Percentiles rank a stretch among this genome's conserved stretches.
Evolutionary conservation across 2,329 filamentous ascomycete genomes (phyloP).

Genomic region (Trichophyton benhamiae): DNA sequence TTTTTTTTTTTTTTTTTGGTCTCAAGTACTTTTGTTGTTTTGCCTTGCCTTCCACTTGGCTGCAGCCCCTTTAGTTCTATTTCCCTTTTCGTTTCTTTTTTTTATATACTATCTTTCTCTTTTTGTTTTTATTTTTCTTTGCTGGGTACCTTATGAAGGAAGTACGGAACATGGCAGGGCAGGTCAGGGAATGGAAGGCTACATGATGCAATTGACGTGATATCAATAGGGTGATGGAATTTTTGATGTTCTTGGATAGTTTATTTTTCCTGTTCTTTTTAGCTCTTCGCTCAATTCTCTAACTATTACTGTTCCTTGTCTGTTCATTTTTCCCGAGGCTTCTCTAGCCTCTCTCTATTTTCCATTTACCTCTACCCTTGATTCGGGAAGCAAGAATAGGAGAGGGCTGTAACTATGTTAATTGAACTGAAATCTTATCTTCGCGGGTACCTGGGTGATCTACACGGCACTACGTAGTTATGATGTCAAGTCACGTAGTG

Average conservation of each 20-base stretch:
- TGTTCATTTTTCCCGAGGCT: not conserved
- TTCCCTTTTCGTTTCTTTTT: not conserved
- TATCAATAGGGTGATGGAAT: constrained; percentile 6
- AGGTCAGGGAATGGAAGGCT: constrained; percentile 1
- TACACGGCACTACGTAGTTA: not conserved
- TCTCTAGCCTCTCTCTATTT: not conserved
- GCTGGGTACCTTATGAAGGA: not conserved
- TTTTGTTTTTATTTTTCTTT: constrained; percentile 4
- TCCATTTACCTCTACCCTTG: not conserved
- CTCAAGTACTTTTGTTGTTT: not conserved
- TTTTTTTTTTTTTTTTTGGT: not conserved
- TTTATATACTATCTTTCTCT: not conserved
- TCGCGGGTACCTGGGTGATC: not conserved
- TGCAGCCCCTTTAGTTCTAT: constrained; percentile 9
- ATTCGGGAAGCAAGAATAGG: constrained; percentile 1
- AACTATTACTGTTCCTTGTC: not conserved
- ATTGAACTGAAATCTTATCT: not conserved
- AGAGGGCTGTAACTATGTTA: not conserved
- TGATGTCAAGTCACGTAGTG: not conserved
- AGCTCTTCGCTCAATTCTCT: not conserved
- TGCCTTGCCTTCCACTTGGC: constrained; percentile 5
- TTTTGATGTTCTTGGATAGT: not conserved
- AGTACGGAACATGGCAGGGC: constrained; percentile 3
- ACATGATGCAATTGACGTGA: constrained; percentile 1
- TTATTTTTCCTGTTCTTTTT: not conserved